phyloP scores from a whole-genome alignment of 2,329 filamentous ascomycete genomes.

The Helotiales sp. region DNA sequence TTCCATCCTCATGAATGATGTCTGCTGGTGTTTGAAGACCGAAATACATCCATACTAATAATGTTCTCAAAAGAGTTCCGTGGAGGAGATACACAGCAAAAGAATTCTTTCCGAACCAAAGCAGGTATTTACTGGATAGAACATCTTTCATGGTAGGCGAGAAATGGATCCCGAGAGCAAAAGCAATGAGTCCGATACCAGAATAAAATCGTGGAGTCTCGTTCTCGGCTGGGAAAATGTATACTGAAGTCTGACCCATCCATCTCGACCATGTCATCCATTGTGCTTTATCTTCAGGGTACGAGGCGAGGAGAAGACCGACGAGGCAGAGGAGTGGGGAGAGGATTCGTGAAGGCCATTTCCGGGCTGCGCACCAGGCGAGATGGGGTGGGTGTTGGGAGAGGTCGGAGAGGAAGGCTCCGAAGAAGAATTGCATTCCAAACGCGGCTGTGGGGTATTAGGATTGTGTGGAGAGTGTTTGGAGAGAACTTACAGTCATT shows the following conservation, averaged over 20 bases:
- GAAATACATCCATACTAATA: constrained; percentile 62
- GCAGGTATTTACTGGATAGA: constrained; percentile 54
- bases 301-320: constrained; percentile 59
- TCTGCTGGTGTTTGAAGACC: constrained; percentile 40
- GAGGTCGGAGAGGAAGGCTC: constrained; percentile 61
- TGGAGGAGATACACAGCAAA: constrained; percentile 66
- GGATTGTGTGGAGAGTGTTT: not conserved
- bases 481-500: constrained; percentile 30
- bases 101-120: constrained; percentile 63
- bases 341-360: constrained; percentile 45
- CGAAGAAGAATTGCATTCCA: constrained; percentile 61
- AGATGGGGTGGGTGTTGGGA: constrained; percentile 51
- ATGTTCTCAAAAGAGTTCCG: constrained; percentile 57
- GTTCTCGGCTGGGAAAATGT: constrained; percentile 47
- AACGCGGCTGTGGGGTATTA: constrained; percentile 41
- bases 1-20: constrained; percentile 34
- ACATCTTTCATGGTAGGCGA: constrained; percentile 50
- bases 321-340: constrained; percentile 50
- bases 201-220: constrained; percentile 52
- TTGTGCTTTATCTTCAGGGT: constrained; percentile 55
- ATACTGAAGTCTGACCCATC: constrained; percentile 42
- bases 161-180: constrained; percentile 53
- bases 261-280: constrained; percentile 54
- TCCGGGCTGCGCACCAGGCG: constrained; percentile 44
- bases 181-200: constrained; percentile 47